These are phyloP conservation scores for Cladophialophora psammophila DNA, from an alignment of 2,329 filamentous ascomycete species.

Conservation along the genomic window DNA sequence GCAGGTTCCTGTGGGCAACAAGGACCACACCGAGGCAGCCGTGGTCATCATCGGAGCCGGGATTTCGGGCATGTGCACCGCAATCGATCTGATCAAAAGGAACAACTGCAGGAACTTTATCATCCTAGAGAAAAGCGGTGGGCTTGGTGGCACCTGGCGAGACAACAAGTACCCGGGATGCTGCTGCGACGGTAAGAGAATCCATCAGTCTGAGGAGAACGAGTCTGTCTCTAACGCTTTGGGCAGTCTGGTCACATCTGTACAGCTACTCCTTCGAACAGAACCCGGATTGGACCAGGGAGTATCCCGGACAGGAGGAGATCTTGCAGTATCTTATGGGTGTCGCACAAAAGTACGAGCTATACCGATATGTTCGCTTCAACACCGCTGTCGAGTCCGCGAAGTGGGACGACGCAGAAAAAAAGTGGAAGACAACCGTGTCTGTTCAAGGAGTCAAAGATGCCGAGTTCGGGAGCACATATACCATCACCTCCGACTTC, in stretches of 20 bases:
- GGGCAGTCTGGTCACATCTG: slow-evolving; percentile 59
- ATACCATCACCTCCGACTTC: slow-evolving; percentile 63
- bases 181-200: slow-evolving; percentile 55
- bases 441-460: slow-evolving; percentile 61
- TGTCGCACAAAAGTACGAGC: slow-evolving; percentile 42
- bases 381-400: slow-evolving; percentile 63
- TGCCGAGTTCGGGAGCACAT: slow-evolving; percentile 59
- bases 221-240: slow-evolving; percentile 2
- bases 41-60: slow-evolving; percentile 66
- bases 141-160: slow-evolving; percentile 50
- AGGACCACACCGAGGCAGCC: slow-evolving; percentile 55
- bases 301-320: slow-evolving; percentile 68
- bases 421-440: slow-evolving; percentile 49
- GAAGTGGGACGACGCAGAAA: slow-evolving; percentile 63
- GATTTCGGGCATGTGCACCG: slow-evolving; percentile 53
- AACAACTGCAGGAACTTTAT: slow-evolving; percentile 60
- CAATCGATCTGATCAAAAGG: slow-evolving; percentile 61
- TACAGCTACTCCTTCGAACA: slow-evolving; percentile 69
- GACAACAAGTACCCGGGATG: slow-evolving; percentile 55
- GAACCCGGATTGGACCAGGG: slow-evolving; percentile 64
- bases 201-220: background rate
- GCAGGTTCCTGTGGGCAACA: slow-evolving; percentile 38
- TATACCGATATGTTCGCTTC: slow-evolving; percentile 66
- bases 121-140: slow-evolving; percentile 63
- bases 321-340: slow-evolving; percentile 62